Evolutionary conservation across 306 rosid species (phyloP).

Genomic region (Spatholobus suberectus): DNA sequence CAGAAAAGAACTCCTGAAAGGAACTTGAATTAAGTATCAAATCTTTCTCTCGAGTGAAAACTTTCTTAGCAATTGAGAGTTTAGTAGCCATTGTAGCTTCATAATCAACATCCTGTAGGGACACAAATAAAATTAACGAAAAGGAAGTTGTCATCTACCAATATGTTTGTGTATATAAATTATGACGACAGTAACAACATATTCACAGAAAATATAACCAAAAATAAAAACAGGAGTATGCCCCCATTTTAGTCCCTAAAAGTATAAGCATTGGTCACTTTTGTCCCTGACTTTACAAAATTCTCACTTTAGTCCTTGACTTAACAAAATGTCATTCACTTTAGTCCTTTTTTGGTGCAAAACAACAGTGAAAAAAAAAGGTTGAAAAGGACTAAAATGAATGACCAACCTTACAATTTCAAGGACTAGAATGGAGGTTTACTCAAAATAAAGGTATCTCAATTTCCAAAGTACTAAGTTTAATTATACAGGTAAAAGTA

Average conservation of each 20-base stretch:
- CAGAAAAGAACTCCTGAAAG: constrained; percentile 71
- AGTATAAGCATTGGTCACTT: neutral
- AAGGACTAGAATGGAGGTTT: neutral
- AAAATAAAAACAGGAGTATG: neutral
- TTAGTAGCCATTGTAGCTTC: constrained; percentile 85
- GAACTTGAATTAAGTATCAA: constrained; percentile 71
- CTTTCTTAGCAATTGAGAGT: constrained; percentile 85
- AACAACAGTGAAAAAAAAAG: neutral
- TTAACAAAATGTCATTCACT: neutral
- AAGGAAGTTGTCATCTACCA: constrained; percentile 33
- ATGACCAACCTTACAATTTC: neutral
- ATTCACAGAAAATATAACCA: constrained; percentile 24
- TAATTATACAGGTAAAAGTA: constrained; percentile 2
- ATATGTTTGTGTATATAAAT: neutral
- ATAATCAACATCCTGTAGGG: constrained; percentile 83
- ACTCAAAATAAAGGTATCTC: neutral
- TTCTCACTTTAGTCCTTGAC: neutral
- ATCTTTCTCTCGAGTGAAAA: constrained; percentile 77
- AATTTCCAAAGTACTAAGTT: constrained; percentile 15
- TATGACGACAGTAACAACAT: neutral
- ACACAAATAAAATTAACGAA: constrained; percentile 26
- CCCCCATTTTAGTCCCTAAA: neutral
- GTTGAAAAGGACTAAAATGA: neutral
- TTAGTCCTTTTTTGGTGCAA: neutral
- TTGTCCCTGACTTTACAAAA: neutral